Evolutionary conservation across 495 filamentous ascomycete genomes (phyloP).

Genomic region (Trichoderma reesei): DNA sequence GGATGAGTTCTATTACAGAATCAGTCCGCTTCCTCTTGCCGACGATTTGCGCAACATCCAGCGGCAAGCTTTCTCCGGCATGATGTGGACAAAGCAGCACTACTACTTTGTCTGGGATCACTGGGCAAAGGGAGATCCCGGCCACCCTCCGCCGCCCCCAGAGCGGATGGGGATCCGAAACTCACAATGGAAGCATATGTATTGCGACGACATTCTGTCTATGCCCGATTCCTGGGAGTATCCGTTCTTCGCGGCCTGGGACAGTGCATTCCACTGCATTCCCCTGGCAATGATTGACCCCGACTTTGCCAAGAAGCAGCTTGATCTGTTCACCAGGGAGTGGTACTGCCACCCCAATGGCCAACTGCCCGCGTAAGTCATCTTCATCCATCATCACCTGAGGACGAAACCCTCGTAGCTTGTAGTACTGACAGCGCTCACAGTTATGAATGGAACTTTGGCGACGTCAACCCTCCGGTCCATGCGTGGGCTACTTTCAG

Average conservation of each 20-base stretch:
- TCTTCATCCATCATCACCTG: too few species aligned
- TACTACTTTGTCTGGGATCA: constrained; percentile 97
- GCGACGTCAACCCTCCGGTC: constrained; percentile 92
- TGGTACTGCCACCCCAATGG: constrained; percentile 99
- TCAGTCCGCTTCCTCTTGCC: constrained; percentile 88
- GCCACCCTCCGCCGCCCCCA: constrained; percentile 69
- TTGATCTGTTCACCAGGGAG: constrained; percentile 88
- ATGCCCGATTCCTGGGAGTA: constrained; percentile 99
- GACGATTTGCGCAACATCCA: constrained; percentile 94
- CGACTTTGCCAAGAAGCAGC: constrained; percentile 94
- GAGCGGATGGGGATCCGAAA: constrained; percentile 76
- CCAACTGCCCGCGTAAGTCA: constrained; percentile 56
- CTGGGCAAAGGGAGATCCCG: constrained; percentile 76
- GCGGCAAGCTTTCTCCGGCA: constrained; percentile 84
- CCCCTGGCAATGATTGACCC: constrained; percentile 94
- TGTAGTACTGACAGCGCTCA: constrained; percentile 21
- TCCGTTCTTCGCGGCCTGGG: constrained; percentile 97
- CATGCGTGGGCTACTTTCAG: constrained; percentile 94
- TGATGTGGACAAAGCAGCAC: constrained; percentile 97
- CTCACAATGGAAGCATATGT: constrained; percentile 81
- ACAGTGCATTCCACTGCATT: constrained; percentile 93
- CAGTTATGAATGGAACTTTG: constrained; percentile 94
- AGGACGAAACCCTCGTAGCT: too few species aligned
- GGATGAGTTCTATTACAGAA: constrained; percentile 89
- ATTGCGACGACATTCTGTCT: constrained; percentile 87